phyloP scores from a whole-genome alignment of 2,329 filamentous ascomycete genomes.

The Pezicula neosporulosa region DNA sequence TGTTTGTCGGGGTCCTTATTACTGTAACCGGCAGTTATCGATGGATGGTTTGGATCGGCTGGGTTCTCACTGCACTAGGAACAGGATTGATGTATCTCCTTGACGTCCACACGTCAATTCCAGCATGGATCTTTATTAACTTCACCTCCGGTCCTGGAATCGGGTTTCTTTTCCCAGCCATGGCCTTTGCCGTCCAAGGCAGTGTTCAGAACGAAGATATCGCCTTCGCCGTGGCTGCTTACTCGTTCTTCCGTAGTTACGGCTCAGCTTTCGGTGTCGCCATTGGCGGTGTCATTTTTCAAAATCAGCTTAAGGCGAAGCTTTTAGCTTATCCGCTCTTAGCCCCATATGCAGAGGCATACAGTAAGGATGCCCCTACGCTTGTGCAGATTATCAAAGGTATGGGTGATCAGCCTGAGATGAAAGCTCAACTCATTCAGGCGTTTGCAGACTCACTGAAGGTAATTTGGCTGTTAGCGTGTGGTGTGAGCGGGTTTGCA shows the following conservation, averaged over 20 bases:
- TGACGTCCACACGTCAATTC: slow-evolving; percentile 42
- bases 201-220: slow-evolving; percentile 50
- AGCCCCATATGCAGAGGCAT: neutral
- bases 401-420: neutral
- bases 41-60: slow-evolving; percentile 55
- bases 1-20: slow-evolving; percentile 49
- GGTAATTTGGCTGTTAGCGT: neutral
- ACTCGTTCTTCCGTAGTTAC: slow-evolving; percentile 61
- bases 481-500: too few species aligned
- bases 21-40: slow-evolving; percentile 53
- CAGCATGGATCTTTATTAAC: slow-evolving; percentile 55
- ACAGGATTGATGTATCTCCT: slow-evolving; percentile 49
- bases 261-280: slow-evolving; percentile 63
- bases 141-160: slow-evolving; percentile 55
- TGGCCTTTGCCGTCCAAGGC: slow-evolving; percentile 59
- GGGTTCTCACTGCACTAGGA: slow-evolving; percentile 52
- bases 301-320: slow-evolving; percentile 44
- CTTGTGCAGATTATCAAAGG: neutral
- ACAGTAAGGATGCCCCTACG: neutral
- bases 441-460: neutral
- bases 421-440: neutral
- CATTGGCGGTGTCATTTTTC: slow-evolving; percentile 63
- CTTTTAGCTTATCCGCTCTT: slow-evolving; percentile 3
- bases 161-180: slow-evolving; percentile 58
- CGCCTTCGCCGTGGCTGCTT: slow-evolving; percentile 56